Percentiles rank a stretch among this genome's conserved stretches.
phyloP scores from a whole-genome alignment of 768 basidiomycete genomes.

The Calocera viscosa region DNA sequence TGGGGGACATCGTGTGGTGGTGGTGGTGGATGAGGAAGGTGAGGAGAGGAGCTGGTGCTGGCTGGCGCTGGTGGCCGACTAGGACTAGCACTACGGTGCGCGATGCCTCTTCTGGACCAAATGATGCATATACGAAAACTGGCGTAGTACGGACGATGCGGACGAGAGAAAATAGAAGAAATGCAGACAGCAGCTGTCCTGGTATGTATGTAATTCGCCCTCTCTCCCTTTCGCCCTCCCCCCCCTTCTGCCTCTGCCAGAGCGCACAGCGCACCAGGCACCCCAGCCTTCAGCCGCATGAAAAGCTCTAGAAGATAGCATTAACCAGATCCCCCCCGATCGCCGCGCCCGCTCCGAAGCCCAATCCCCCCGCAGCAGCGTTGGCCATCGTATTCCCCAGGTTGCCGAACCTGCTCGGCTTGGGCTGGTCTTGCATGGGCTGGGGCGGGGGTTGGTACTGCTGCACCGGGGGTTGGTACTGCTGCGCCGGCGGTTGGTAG shows the following conservation, averaged over 20 bases:
- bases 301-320: slow-evolving; percentile 13
- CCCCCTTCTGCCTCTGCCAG: not conserved
- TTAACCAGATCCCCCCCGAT: slow-evolving; percentile 13
- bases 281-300: not conserved
- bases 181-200: too few relatives aligned
- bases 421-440: not conserved
- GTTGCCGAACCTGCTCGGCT: slow-evolving; percentile 11
- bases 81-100: too few relatives aligned
- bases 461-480: too few relatives aligned
- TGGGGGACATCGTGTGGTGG: not conserved
- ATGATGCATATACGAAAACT: too few relatives aligned
- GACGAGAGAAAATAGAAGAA: too few relatives aligned
- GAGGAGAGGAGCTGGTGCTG: too few relatives aligned
- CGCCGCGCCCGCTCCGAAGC: slow-evolving; percentile 15
- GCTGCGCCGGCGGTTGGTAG: too few relatives aligned
- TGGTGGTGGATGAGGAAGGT: not conserved
- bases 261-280: too few relatives aligned
- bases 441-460: slow-evolving; percentile 6
- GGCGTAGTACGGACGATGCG: too few relatives aligned
- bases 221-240: not conserved
- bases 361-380: slow-evolving; percentile 14
- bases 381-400: slow-evolving; percentile 13
- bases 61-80: too few relatives aligned
- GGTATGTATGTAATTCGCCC: not conserved
- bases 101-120: too few relatives aligned